Evolutionary conservation across 352 stramenopile species (phyloP).

Genomic region (Nothophytophthora sp.): DNA sequence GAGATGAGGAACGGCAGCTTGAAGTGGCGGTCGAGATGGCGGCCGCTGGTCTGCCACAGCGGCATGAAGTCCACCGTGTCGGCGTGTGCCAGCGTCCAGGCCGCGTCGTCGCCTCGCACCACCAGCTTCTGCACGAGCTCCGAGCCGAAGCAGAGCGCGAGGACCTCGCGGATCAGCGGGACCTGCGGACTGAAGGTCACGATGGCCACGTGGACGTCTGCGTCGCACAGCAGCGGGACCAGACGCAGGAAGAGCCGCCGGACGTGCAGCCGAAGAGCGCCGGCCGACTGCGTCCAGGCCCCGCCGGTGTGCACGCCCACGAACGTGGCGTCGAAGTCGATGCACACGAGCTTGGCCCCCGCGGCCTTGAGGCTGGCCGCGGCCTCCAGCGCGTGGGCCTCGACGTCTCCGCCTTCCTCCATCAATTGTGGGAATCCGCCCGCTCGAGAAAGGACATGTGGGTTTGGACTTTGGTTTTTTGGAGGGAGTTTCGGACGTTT

Average conservation of each 20-base stretch:
- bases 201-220: constrained; percentile 57
- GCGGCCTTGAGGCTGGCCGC: constrained; percentile 32
- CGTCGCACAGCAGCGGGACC: constrained; percentile 46
- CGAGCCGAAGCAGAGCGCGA: constrained; percentile 48
- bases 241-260: constrained; percentile 66
- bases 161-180: constrained; percentile 59
- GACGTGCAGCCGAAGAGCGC: constrained; percentile 47
- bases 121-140: constrained; percentile 46
- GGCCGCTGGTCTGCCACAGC: constrained; percentile 50
- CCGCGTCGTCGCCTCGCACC: constrained; percentile 59
- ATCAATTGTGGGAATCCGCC: too few relatives aligned
- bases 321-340: constrained; percentile 87
- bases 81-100: constrained; percentile 53
- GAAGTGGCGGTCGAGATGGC: constrained; percentile 63
- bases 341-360: constrained; percentile 70
- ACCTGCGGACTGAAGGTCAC: constrained; percentile 85
- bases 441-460: too few relatives aligned
- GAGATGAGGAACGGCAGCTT: constrained; percentile 83
- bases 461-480: too few relatives aligned
- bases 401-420: too few relatives aligned
- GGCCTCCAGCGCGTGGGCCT: constrained; percentile 39
- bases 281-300: constrained; percentile 43
- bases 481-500: too few relatives aligned
- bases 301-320: constrained; percentile 77
- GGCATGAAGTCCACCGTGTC: constrained; percentile 55